Percentiles rank a stretch among this genome's conserved stretches.
phyloP scores from a whole-genome alignment of 78 protist genomes.

The Dictyostelium purpureum region DNA sequence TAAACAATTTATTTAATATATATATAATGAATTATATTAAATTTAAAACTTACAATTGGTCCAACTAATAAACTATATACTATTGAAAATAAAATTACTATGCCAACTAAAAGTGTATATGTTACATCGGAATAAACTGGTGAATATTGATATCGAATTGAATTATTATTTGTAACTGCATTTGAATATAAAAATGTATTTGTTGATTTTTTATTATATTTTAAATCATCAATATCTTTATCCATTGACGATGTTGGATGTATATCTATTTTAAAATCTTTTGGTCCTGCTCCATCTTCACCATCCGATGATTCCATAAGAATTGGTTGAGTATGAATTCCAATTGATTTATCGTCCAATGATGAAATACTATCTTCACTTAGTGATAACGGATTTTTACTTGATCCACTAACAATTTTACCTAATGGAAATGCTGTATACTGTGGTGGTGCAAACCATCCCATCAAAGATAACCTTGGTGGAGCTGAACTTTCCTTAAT shows the following conservation, averaged over 20 bases:
- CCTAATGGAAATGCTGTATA: neutral
- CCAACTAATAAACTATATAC: conserved; percentile 38
- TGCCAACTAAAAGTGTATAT: conserved; percentile 16
- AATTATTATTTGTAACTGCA: neutral
- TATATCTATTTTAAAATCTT: conserved; percentile 27
- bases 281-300: neutral
- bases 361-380: neutral
- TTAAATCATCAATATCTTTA: neutral
- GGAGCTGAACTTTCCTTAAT: neutral
- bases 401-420: neutral
- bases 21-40: neutral
- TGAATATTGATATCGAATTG: conserved; percentile 35
- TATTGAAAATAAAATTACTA: conserved; percentile 50
- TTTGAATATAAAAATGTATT: neutral
- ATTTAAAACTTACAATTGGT: conserved; percentile 17
- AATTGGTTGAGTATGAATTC: neutral
- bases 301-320: neutral
- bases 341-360: neutral
- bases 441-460: conserved; percentile 45
- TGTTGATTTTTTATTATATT: neutral
- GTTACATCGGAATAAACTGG: conserved; percentile 49
- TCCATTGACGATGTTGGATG: neutral
- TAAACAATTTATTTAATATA: neutral
- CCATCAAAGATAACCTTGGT: conserved; percentile 44
- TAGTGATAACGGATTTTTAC: neutral